Evolutionary conservation across 768 basidiomycete genomes (phyloP).

Genomic region (Dioszegia aurantiaca): DNA sequence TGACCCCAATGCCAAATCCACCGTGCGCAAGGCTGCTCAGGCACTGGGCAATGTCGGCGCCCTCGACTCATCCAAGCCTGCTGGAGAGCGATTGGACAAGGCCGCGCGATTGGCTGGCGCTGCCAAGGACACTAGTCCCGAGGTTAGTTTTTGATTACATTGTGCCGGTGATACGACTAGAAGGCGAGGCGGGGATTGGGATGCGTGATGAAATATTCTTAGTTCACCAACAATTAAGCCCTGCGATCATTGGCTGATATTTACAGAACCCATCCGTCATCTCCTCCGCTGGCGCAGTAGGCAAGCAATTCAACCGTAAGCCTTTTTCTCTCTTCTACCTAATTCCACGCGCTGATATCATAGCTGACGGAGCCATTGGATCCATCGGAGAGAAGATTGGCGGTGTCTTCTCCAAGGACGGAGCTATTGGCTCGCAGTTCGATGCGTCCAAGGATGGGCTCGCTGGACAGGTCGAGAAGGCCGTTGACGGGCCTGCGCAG

Average conservation of each 20-base stretch:
- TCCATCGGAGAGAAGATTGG: constrained; percentile 10
- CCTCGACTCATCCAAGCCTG: not conserved
- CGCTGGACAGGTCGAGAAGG: constrained; percentile 11
- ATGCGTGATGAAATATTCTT: too few relatives aligned
- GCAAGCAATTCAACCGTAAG: constrained; percentile 16
- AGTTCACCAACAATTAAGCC: too few relatives aligned
- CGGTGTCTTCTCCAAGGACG: constrained; percentile 14
- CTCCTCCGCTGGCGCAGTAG: constrained; percentile 14
- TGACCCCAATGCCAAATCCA: constrained; percentile 8
- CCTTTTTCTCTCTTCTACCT: not conserved
- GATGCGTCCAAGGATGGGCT: constrained; percentile 15
- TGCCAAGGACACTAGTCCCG: constrained; percentile 7
- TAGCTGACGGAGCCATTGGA: constrained; percentile 12
- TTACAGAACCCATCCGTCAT: constrained; percentile 14
- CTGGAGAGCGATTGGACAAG: not conserved
- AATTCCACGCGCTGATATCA: not conserved
- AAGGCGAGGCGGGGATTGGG: not conserved
- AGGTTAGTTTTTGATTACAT: not conserved
- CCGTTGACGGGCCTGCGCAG: constrained; percentile 14
- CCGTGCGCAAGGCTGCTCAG: not conserved
- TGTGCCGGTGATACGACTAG: not conserved
- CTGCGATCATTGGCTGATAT: not conserved
- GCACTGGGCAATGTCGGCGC: not conserved
- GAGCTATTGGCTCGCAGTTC: constrained; percentile 10
- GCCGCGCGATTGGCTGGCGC: constrained; percentile 1